A percentile compares a stretch with the other conserved stretches of the same genome.
phyloP scores from a whole-genome alignment of 164 flowering plant genomes.

The Piper betle region DNA sequence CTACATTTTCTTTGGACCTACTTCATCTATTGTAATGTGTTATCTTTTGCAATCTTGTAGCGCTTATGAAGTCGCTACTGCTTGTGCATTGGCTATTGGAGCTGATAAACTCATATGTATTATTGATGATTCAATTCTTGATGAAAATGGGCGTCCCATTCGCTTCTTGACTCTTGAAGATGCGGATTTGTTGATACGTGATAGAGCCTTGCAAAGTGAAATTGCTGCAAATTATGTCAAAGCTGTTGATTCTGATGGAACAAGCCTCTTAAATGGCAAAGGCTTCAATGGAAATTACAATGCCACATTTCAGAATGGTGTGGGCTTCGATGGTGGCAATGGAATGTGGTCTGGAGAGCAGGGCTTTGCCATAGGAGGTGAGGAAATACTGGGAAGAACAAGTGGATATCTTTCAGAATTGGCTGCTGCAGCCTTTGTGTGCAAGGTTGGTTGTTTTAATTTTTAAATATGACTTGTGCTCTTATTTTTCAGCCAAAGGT shows the following conservation, averaged over 20 bases:
- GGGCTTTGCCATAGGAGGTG: constrained; percentile 94
- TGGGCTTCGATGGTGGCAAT: constrained; percentile 90
- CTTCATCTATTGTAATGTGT: not conserved
- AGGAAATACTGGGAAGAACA: constrained; percentile 60
- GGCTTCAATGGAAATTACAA: constrained; percentile 14
- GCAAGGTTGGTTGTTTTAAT: constrained; percentile 41
- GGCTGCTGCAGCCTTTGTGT: constrained; percentile 97
- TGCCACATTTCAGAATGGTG: constrained; percentile 74
- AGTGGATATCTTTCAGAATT: constrained; percentile 89
- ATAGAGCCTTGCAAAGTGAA: constrained; percentile 84
- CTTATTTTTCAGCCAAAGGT: not conserved
- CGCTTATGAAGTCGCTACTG: constrained; percentile 98
- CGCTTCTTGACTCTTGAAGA: constrained; percentile 79
- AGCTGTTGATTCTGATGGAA: constrained; percentile 45
- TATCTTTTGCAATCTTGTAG: constrained; percentile 30
- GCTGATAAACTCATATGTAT: constrained; percentile 97
- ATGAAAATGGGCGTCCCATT: constrained; percentile 66
- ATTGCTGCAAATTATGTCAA: constrained; percentile 90
- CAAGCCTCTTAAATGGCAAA: constrained; percentile 24
- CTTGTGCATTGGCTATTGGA: constrained; percentile 86
- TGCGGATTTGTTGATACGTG: constrained; percentile 70
- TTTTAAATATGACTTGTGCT: not conserved
- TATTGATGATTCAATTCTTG: constrained; percentile 84
- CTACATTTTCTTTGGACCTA: no score
- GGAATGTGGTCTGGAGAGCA: constrained; percentile 82